Evolutionary conservation across 352 stramenopile genomes (phyloP).

Genomic region (Pythium plurisporium): DNA sequence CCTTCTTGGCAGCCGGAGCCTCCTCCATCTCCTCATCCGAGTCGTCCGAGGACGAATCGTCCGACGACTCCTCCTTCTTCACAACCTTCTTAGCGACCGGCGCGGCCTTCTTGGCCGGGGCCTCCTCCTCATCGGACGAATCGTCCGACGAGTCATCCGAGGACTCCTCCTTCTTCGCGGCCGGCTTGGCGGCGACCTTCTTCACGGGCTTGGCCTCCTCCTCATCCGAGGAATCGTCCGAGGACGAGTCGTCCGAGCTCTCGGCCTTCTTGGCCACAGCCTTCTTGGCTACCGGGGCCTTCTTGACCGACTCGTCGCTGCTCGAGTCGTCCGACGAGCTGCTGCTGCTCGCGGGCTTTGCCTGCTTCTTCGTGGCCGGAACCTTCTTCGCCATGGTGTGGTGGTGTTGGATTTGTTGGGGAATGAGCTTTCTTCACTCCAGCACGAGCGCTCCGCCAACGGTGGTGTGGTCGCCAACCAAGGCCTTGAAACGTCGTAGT

Average conservation of each 20-base stretch:
- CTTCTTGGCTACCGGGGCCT: conserved; percentile 25
- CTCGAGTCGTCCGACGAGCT: conserved; percentile 38
- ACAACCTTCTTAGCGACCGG: no score
- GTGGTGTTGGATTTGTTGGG: conserved; percentile 9
- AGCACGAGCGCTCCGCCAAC: no score
- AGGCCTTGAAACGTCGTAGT: conserved; percentile 31
- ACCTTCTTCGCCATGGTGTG: conserved; percentile 38
- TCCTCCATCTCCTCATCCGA: conserved; percentile 32
- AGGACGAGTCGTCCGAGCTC: conserved; percentile 37
- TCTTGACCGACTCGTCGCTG: conserved; percentile 39
- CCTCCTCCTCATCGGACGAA: conserved; percentile 35
- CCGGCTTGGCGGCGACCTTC: conserved; percentile 26
- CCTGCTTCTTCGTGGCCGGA: conserved; percentile 31
- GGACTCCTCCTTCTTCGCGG: conserved; percentile 51
- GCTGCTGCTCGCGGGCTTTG: conserved; percentile 32
- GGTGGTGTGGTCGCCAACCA: not conserved
- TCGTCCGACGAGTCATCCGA: conserved; percentile 39
- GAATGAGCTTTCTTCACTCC: no score
- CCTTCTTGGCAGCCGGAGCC: conserved; percentile 8
- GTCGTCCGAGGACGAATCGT: conserved; percentile 35
- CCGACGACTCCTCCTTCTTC: conserved; percentile 52
- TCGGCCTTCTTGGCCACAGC: conserved; percentile 27
- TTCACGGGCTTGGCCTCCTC: conserved; percentile 20
- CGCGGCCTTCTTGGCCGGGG: conserved; percentile 19
- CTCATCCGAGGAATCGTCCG: conserved; percentile 32